Percentiles rank a stretch among this genome's conserved stretches.
phyloP scores from a whole-genome alignment of 2,329 filamentous ascomycete genomes.

The Rhinocladiella similis region DNA sequence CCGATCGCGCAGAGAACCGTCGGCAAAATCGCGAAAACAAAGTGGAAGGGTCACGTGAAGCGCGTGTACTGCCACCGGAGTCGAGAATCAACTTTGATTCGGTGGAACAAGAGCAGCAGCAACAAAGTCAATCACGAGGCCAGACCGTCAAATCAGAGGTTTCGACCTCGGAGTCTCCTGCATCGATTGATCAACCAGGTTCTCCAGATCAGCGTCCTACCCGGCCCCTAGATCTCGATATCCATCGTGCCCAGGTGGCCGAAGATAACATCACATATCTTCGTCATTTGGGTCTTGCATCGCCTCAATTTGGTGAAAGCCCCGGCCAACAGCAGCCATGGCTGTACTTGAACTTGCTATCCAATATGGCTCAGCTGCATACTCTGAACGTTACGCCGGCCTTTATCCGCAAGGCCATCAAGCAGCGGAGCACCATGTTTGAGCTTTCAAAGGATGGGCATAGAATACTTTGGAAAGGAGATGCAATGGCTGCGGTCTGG shows the following conservation, averaged over 20 bases:
- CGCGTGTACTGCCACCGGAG: conserved; percentile 40
- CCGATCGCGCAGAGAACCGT: conserved; percentile 33
- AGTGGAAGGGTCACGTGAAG: conserved; percentile 42
- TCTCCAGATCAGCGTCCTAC: conserved; percentile 74
- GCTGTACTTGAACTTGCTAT: conserved; percentile 58
- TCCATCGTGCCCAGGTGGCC: conserved; percentile 72
- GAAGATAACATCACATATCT: conserved; percentile 68
- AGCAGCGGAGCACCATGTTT: conserved; percentile 70
- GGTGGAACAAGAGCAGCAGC: conserved; percentile 4
- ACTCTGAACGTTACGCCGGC: conserved; percentile 79
- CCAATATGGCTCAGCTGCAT: conserved; percentile 80
- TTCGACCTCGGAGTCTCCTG: conserved; percentile 8
- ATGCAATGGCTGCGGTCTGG: conserved; percentile 62
- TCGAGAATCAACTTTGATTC: conserved; percentile 25
- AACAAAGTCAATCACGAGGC: neutral
- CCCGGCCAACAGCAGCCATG: conserved; percentile 21
- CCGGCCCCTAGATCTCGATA: conserved; percentile 73
- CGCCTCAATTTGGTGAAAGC: conserved; percentile 14
- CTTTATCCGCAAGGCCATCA: conserved; percentile 72
- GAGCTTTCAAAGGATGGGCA: conserved; percentile 75
- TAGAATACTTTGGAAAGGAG: conserved; percentile 78
- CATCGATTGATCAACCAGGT: conserved; percentile 13
- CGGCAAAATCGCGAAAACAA: conserved; percentile 22
- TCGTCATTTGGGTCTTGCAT: conserved; percentile 30
- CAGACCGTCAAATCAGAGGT: neutral